Percentiles rank a stretch among this genome's conserved stretches.
These are phyloP conservation scores for Globisporangium spiculum DNA, from an alignment of 352 stramenopile genomes.

Conservation along the genomic window DNA sequence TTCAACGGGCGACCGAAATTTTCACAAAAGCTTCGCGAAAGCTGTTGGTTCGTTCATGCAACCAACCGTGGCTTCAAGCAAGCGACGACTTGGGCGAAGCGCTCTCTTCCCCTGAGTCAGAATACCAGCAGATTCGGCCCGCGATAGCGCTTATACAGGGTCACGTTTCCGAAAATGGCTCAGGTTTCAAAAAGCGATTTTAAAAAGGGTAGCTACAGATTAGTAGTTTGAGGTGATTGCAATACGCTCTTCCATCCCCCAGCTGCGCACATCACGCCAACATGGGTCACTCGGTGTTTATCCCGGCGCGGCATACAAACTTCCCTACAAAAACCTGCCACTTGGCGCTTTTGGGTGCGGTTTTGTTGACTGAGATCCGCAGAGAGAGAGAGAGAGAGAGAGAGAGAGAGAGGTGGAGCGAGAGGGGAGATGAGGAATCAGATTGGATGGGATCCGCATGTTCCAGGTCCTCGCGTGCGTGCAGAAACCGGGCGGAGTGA, in stretches of 20 bases:
- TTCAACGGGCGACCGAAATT: slow-evolving; percentile 5
- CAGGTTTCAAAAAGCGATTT: background rate
- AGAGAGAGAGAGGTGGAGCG: slow-evolving; percentile 2
- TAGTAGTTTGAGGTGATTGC: background rate
- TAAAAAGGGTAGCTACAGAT: background rate
- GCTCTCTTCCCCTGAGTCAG: background rate
- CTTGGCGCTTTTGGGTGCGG: background rate
- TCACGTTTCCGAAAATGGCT: background rate
- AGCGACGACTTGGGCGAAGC: background rate
- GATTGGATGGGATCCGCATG: background rate
- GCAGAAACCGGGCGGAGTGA: background rate
- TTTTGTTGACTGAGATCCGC: background rate
- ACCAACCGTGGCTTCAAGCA: background rate
- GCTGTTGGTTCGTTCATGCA: background rate
- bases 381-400: slow-evolving; percentile 2
- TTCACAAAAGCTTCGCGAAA: background rate
- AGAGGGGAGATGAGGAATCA: slow-evolving; percentile 15
- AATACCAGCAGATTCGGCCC: background rate
- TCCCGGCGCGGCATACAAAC: background rate
- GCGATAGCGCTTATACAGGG: background rate
- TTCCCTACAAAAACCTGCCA: background rate
- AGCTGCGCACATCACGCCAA: background rate
- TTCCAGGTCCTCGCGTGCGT: background rate
- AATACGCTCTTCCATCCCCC: background rate
- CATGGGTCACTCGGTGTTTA: background rate